Evolutionary conservation across 1,284 basidiomycete genomes (phyloP), one percentile per base, ranked within the genome.

Genomic region (Ceratobasidium sp.): DNA sequence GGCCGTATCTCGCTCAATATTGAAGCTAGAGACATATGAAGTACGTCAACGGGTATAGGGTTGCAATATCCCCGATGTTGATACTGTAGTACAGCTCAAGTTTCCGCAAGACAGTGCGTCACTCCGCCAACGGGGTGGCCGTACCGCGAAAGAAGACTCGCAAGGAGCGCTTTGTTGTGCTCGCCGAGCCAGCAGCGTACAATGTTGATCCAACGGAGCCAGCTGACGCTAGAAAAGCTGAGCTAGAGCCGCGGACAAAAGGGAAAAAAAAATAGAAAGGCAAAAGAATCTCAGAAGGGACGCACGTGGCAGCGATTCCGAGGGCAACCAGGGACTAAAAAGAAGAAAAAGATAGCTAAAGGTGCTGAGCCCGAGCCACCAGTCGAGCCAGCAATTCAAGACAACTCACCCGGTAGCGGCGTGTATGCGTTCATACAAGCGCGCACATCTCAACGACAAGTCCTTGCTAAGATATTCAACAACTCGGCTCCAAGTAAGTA

Each of bases 141-240:
- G 69, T 20, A 55, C 55, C 33, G 18, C 69, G 55, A 6, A 71
- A 60, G 10, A 71, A 71, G 26, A 55, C 55, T 28, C 39, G 18
- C 33, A 12, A 1, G 23, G 69, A 55, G 20, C 51, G 39, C 20
- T 18, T 51, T 2, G 69, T 71, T 40, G 28, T 71, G 6, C 39
- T 71, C 10, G 69, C 55, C 23, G 69, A 71, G 53, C 69, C 69
- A 58, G 53, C 51, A 20, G 53, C 69, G 28, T 71, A 71, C 46
- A 13, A 56, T 10, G 53, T 71, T 23, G 53, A 71, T 44, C 69
- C 69, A 39, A 71, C 69, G 3, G 67, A 69, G 20, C 63, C 63
- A 23, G 63, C 63, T 23, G 42, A 42, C 33, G 40, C 23, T n/a
- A 10, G 10, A 44, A 42, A 2, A 66, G 15, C 23, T 46, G 13